Percentiles rank a stretch among this genome's conserved stretches.
phyloP scores from a whole-genome alignment of 306 rosid genomes.

The Cucurbita ficifolia region DNA sequence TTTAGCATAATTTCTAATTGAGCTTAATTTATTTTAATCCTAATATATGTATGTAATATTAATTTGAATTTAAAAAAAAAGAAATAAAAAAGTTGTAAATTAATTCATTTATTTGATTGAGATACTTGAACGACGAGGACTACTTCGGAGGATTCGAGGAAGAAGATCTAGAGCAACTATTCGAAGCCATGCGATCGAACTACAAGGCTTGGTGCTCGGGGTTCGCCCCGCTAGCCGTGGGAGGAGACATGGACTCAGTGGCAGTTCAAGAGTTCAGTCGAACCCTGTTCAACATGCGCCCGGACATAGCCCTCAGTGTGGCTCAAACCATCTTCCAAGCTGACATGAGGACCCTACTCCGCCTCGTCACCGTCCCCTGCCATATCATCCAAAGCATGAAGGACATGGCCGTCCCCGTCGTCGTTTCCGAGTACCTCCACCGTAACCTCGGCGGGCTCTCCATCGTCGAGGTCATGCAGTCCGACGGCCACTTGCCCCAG shows the following conservation, averaged over 20 bases:
- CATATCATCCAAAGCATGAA: constrained; percentile 62
- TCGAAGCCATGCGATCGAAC: constrained; percentile 48
- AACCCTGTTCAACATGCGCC: constrained; percentile 81
- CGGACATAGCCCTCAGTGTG: constrained; percentile 62
- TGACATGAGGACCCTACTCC: constrained; percentile 47
- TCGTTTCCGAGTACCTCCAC: constrained; percentile 57
- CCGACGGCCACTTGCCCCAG: constrained; percentile 80
- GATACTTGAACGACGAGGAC: constrained; percentile 62
- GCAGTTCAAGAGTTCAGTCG: constrained; percentile 82
- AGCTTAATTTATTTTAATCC: too few species aligned
- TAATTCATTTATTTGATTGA: not conserved
- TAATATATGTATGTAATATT: too few species aligned
- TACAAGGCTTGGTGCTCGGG: constrained; percentile 84
- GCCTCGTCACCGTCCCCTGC: constrained; percentile 42
- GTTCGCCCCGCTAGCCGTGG: constrained; percentile 65
- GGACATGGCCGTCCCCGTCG: constrained; percentile 74
- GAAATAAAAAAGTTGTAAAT: too few species aligned
- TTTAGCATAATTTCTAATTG: too few species aligned
- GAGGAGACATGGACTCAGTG: constrained; percentile 80
- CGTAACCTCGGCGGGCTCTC: constrained; percentile 44
- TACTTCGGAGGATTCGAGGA: constrained; percentile 80
- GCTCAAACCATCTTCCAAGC: constrained; percentile 50
- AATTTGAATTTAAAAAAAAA: too few species aligned
- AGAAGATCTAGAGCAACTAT: constrained; percentile 55
- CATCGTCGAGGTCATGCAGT: constrained; percentile 56